Conservation (phyloP, 768 basidiomycete genomes). For the Myochromella boudieri region DNA sequence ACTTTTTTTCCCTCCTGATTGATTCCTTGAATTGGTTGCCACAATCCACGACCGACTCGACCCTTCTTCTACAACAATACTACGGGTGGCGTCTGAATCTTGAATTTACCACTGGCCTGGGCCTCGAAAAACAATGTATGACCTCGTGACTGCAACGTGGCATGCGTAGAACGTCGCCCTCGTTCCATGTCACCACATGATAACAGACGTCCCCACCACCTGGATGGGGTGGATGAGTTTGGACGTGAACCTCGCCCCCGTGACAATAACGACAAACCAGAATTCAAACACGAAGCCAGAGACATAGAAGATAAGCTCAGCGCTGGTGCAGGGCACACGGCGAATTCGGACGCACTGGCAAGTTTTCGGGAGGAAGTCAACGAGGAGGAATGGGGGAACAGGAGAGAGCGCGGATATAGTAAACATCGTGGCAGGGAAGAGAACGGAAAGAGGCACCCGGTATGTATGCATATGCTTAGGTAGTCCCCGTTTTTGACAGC, state of each 20-base stretch:
- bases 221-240: conserved; percentile 2
- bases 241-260: neutral
- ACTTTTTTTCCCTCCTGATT: conserved; percentile 4
- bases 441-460: neutral
- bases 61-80: neutral
- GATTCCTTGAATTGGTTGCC: no score
- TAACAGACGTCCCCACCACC: no score
- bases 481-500: neutral
- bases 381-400: neutral
- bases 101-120: no score
- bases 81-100: no score
- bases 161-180: no score
- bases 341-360: conserved; percentile 1
- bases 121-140: no score
- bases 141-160: no score
- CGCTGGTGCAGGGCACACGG: neutral
- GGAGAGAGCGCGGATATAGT: neutral
- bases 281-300: neutral
- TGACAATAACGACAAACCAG: neutral
- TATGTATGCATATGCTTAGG: neutral
- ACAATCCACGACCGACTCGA: no score
- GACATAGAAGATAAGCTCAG: neutral
- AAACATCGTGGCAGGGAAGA: conserved; percentile 3
- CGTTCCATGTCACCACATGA: no score
- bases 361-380: conserved; percentile 2